These are phyloP conservation scores for Cynanchum wilfordii DNA, from an alignment of 257 asterid species.

Conservation along the genomic window DNA sequence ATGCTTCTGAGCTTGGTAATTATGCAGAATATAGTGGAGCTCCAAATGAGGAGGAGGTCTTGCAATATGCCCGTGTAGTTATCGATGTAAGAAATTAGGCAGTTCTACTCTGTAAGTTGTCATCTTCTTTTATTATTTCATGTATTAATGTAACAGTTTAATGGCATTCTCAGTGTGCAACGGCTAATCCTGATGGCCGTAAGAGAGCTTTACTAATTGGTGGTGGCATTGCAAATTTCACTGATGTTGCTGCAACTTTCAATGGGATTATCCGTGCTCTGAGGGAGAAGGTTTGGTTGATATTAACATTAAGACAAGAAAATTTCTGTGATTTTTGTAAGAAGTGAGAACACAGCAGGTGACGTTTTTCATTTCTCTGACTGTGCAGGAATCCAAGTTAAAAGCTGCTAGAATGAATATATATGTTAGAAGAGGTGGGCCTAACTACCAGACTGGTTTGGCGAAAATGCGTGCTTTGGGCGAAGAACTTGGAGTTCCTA, in stretches of 20 bases:
- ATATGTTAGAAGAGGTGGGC: conserved; percentile 90
- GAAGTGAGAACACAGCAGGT: not conserved
- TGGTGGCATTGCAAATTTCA: conserved; percentile 90
- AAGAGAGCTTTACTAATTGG: conserved; percentile 89
- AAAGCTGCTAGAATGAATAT: conserved; percentile 76
- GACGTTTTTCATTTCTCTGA: not conserved
- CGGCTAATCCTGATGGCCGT: conserved; percentile 85
- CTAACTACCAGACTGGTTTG: conserved; percentile 83
- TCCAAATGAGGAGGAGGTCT: conserved; percentile 88
- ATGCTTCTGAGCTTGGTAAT: conserved; percentile 91
- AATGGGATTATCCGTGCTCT: conserved; percentile 86
- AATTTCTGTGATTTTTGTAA: not conserved
- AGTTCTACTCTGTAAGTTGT: not conserved
- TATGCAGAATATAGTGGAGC: conserved; percentile 99
- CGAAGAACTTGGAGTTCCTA: conserved; percentile 74
- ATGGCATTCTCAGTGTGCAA: conserved; percentile 57
- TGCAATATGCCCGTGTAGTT: conserved; percentile 91
- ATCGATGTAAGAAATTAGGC: conserved; percentile 59
- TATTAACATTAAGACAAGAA: not conserved
- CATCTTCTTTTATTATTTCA: conserved; percentile 11
- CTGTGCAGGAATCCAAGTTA: conserved; percentile 60
- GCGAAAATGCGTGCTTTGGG: conserved; percentile 77
- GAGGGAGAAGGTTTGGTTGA: conserved; percentile 63
- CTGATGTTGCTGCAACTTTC: conserved; percentile 91
- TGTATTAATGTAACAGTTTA: conserved; percentile 9